Evolutionary conservation across 2,329 filamentous ascomycete genomes (phyloP).

Genomic region (Verticillium zaregamsianum): DNA sequence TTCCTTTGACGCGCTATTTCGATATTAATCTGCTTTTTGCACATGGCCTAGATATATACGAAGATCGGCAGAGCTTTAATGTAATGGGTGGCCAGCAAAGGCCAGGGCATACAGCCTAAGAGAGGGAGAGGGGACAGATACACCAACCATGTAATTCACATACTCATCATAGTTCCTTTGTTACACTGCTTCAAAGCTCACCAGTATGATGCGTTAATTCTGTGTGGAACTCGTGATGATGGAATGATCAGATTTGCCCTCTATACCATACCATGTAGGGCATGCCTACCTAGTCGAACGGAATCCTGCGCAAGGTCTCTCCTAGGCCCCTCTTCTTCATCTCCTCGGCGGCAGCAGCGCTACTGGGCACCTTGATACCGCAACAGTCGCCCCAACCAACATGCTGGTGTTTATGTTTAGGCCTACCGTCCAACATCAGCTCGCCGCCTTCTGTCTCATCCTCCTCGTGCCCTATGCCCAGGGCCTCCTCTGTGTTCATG

Average conservation of each 20-base stretch:
- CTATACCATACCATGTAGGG: neutral
- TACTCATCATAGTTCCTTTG: neutral
- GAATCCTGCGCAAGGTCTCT: slow-evolving; percentile 65
- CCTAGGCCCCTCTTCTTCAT: slow-evolving; percentile 68
- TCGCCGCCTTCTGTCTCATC: slow-evolving; percentile 53
- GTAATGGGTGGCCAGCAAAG: neutral
- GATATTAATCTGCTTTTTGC: neutral
- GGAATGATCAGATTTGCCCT: neutral
- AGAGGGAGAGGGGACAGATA: neutral
- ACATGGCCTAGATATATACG: neutral
- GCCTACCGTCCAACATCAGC: slow-evolving; percentile 54
- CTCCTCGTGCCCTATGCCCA: slow-evolving; percentile 39
- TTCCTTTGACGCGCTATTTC: neutral
- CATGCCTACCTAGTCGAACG: slow-evolving; percentile 61
- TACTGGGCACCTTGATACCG: slow-evolving; percentile 94
- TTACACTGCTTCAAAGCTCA: neutral
- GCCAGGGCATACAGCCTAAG: neutral
- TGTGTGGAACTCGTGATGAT: too few relatives aligned
- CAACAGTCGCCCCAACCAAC: slow-evolving; percentile 93
- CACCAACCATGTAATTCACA: neutral
- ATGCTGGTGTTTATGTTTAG: slow-evolving; percentile 66
- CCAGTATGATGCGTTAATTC: neutral
- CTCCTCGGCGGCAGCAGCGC: slow-evolving; percentile 85
- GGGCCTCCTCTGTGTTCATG: slow-evolving; percentile 67
- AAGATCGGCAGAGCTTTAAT: neutral